Conservation (phyloP, 805 yeast genomes). For the Nakazawaea holstii region DNA sequence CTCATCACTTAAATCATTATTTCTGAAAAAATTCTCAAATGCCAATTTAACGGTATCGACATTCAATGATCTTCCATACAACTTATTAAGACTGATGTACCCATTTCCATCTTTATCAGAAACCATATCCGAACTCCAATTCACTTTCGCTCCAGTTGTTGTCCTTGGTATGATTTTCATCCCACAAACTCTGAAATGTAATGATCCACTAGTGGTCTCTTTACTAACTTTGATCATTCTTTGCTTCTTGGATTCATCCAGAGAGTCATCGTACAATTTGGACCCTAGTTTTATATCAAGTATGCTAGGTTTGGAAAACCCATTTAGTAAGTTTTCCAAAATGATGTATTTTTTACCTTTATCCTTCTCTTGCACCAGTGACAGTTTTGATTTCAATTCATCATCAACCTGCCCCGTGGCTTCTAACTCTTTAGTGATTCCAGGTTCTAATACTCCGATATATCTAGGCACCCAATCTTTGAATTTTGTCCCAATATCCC, state of each 20-base stretch:
- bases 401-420: conserved; percentile 15
- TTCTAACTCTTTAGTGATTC: conserved; percentile 28
- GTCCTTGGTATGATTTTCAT: conserved; percentile 48
- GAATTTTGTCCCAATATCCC: conserved; percentile 26
- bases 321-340: conserved; percentile 61
- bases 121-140: conserved; percentile 13
- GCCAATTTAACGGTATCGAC: conserved; percentile 37
- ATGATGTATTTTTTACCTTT: conserved; percentile 44
- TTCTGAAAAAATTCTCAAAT: conserved; percentile 38
- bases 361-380: not conserved
- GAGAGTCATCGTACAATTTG: conserved; percentile 56
- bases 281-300: conserved; percentile 83
- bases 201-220: conserved; percentile 74
- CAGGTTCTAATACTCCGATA: conserved; percentile 53
- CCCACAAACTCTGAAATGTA: conserved; percentile 81
- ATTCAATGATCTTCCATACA: conserved; percentile 62
- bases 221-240: conserved; percentile 61
- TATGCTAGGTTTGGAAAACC: conserved; percentile 61
- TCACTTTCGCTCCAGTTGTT: conserved; percentile 11
- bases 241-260: conserved; percentile 51
- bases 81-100: conserved; percentile 55
- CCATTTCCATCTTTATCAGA: conserved; percentile 29
- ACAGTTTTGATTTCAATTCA: conserved; percentile 14
- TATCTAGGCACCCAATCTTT: conserved; percentile 59
- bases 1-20: conserved; percentile 24